Evolutionary conservation across 2,329 filamentous ascomycete species (phyloP), one percentile per base, ranked within the genome.

Genomic region (Penicillium paneum): DNA sequence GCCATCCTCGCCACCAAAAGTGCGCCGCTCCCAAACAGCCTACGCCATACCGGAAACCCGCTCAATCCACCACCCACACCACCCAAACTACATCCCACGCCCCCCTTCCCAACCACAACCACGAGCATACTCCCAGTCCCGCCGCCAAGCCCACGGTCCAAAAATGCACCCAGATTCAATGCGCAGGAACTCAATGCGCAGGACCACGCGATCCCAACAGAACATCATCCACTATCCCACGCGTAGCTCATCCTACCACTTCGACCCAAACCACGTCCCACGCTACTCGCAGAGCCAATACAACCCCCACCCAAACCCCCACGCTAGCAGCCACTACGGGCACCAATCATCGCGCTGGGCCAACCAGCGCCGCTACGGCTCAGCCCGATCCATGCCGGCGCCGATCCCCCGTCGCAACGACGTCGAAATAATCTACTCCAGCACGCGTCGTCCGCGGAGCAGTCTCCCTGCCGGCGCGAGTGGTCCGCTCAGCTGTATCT

Each of bases 401-500:
- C 63, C 63, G 0, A 57, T 63, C 12, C 54, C 63, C 2, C 70
- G 67, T 29, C 61, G 69, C 41, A 67, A 66, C n/a, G 71, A 72
- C 21, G 61, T 68, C 12, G 67, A 71, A 8, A 44, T 72, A 19
- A 58, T 69, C n/a, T 73, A 72, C 49, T 65, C 68, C 2, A 72
- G 68, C 49, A 67, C 66, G 5, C 65, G 71, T 6, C 66, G 71
- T 2, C 56, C 70, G 6, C 67, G 71, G 28, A 74, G 71, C 51
- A 68, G 56, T 36, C 73, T 69, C 0, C 67, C 65, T 24, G 67
- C 67, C 0, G 66, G 64, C 1, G 46, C 63, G 2, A 60, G 47
- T 28, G 56, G 55, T 19, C 64, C 54, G 34, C 53, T 72, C 8
- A 70, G 70, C 50, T 66, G 67, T 36, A 73, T 72, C 40, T 58